Evolutionary conservation across 192 early-diverging fungal genomes (phyloP).

Genomic region (Podochytrium sp.): DNA sequence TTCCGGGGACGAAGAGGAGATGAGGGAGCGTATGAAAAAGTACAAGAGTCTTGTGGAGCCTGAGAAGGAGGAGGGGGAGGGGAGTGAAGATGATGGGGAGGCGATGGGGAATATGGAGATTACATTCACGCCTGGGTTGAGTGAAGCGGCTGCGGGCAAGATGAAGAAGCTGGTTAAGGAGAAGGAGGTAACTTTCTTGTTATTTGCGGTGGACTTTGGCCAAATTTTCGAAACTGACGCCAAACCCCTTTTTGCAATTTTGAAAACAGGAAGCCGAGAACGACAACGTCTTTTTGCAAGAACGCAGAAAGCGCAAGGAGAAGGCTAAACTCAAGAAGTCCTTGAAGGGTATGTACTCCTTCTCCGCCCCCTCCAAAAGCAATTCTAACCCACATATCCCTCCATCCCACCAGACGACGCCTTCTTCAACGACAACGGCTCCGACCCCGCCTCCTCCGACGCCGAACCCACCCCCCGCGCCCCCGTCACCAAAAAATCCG

Average conservation of each 20-base stretch:
- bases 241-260: too few relatives aligned
- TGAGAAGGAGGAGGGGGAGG: slow-evolving; percentile 36
- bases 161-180: slow-evolving; percentile 59
- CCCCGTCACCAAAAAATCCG: slow-evolving; percentile 4
- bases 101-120: slow-evolving; percentile 91
- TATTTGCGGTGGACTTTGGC: neutral
- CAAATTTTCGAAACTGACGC: neutral
- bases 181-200: slow-evolving; percentile 41
- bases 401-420: slow-evolving; percentile 32
- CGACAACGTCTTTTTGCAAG: slow-evolving; percentile 85
- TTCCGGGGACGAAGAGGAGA: slow-evolving; percentile 55
- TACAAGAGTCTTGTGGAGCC: slow-evolving; percentile 43
- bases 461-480: neutral
- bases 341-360: slow-evolving; percentile 32
- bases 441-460: neutral
- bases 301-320: slow-evolving; percentile 83
- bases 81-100: slow-evolving; percentile 44
- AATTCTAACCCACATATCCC: too few relatives aligned
- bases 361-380: neutral
- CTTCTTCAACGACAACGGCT: slow-evolving; percentile 21
- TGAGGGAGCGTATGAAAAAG: slow-evolving; percentile 31
- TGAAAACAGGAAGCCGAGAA: slow-evolving; percentile 56
- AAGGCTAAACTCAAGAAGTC: slow-evolving; percentile 63
- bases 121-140: slow-evolving; percentile 91
- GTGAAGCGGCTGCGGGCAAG: slow-evolving; percentile 64